phyloP scores from a whole-genome alignment of 225 moss, liverwort and hornwort genomes.

The Ulota crispa region DNA sequence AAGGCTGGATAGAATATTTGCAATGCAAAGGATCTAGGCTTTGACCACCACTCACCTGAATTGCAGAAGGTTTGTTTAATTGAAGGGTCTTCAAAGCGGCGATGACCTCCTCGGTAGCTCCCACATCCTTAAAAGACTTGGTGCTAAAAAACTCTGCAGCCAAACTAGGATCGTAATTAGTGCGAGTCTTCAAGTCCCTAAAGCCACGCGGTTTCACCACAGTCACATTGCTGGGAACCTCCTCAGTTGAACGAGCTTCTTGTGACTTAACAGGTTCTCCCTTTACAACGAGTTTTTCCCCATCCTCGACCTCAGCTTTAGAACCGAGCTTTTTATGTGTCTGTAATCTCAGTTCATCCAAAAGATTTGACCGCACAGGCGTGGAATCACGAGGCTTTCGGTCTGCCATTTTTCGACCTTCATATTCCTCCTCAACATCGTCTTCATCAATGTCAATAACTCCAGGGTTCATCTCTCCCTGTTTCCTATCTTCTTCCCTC shows the following conservation, averaged over 20 bases:
- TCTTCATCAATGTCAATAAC: slow-evolving; percentile 55
- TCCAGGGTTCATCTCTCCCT: slow-evolving; percentile 53
- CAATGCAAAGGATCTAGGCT: not conserved
- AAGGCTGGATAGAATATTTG: not conserved
- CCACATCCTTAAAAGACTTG: slow-evolving; percentile 71
- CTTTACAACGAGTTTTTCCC: slow-evolving; percentile 16
- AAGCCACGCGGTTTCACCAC: slow-evolving; percentile 52
- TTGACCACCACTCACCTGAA: slow-evolving; percentile 62
- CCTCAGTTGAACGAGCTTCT: slow-evolving; percentile 3
- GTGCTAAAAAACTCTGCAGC: slow-evolving; percentile 77
- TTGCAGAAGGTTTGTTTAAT: slow-evolving; percentile 82
- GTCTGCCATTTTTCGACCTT: slow-evolving; percentile 23
- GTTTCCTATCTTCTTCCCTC: slow-evolving; percentile 39
- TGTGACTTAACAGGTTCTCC: not conserved
- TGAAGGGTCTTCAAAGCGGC: slow-evolving; percentile 66
- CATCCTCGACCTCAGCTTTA: slow-evolving; percentile 28
- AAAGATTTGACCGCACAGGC: slow-evolving; percentile 43
- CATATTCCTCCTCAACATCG: slow-evolving; percentile 19
- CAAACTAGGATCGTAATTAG: slow-evolving; percentile 80
- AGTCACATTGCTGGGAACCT: slow-evolving; percentile 33
- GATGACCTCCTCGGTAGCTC: slow-evolving; percentile 73
- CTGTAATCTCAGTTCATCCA: slow-evolving; percentile 78
- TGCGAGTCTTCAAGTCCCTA: slow-evolving; percentile 74
- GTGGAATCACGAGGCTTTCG: slow-evolving; percentile 27
- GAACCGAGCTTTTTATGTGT: slow-evolving; percentile 46